Base-by-base conservation (phyloP, 257 asterid species). In the Linderniella brevidens region DNA sequence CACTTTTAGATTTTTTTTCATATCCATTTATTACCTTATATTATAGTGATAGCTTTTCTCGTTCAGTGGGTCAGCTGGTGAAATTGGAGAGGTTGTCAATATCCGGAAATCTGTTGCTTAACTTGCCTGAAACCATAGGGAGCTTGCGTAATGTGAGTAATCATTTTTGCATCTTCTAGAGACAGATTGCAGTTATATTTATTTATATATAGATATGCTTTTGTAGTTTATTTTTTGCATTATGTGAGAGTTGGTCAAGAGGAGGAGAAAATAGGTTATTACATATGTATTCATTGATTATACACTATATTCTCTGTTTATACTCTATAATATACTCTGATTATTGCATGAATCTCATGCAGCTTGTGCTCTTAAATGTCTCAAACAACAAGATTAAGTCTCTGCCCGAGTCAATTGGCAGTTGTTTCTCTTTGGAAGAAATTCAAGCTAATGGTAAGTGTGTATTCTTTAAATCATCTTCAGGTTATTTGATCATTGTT, bases 41-140 rank as follows among this genome's bases (percentile, higher is more conserved):
- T 57, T 15, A 48, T 38, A 47, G 17, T 12, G n/a, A n/a, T n/a
- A n/a, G 2, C 9, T 13, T 57, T 57, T 52, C 36, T 41, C 59
- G 35, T 73, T 67, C 76, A 88, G 98, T 88, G 82, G 98, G 98
- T 48, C 98, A 88, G 65, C 62, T 88, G 76, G 96, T 88, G 75
- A 88, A 77, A 68, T 73, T 88, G 65, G 98, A 88, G 80, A 72
- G 62, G 71, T 68, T 88, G 49, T 80, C 98, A 37, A 48, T 84
- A 69, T 78, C 94, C 17, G 72, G 71, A 37, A 88, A 88, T 57
- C 48, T 65, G 64, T 64, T 88, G 58, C 54, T 41, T 35, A 50
- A 64, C 66, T 70, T 88, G 72, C 96, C 98, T 13, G 94, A 79
- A 61, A 88, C 98, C 1, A 74, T 88, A n/a, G 98, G 96, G 68